These are phyloP conservation scores for Tritrichomonas foetus DNA, from an alignment of 208 protist genomes.

Conservation along the genomic window DNA sequence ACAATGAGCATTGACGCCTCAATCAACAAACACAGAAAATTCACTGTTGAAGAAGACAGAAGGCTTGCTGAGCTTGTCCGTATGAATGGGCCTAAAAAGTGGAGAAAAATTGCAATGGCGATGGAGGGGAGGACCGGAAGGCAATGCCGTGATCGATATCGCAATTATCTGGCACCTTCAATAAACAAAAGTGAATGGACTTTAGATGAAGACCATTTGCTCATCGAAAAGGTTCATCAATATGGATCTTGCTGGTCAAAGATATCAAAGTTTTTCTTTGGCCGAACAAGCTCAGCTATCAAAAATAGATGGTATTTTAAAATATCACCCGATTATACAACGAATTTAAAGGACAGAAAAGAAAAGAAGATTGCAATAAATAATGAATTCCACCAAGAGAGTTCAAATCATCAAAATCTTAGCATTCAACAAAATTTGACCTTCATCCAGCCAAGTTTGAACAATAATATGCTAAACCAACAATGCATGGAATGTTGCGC, in stretches of 20 bases:
- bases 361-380: no score
- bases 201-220: neutral
- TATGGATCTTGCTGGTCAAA: neutral
- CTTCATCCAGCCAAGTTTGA: no score
- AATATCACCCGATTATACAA: no score
- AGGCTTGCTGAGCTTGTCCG: neutral
- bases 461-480: no score
- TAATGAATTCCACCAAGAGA: no score
- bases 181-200: neutral
- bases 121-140: neutral
- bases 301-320: neutral
- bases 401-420: no score
- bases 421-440: no score
- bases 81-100: neutral
- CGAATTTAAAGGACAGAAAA: no score
- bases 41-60: neutral
- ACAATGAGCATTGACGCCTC: no score
- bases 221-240: neutral
- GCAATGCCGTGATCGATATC: neutral
- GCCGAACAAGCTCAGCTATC: neutral
- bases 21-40: no score
- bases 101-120: neutral
- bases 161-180: neutral
- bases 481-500: no score
- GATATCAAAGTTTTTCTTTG: neutral